Evolutionary conservation across 176 grass and related monocot genomes (phyloP), one percentile per base, ranked within the genome.

Genomic region (Musa acuminata): DNA sequence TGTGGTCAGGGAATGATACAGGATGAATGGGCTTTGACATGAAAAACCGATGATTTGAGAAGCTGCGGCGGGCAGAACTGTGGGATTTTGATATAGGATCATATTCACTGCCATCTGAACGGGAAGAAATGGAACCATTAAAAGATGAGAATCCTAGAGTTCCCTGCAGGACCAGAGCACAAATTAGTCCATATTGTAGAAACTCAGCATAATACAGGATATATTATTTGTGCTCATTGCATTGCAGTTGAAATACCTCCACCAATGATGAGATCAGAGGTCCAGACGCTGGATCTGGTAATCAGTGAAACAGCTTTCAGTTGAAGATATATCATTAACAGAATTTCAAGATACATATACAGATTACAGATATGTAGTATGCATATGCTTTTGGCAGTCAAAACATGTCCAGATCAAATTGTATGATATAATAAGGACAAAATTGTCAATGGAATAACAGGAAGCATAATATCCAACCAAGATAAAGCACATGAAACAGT

Each of bases 1-100:
- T 75, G 49, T 88, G 83, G 55, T 94, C 85, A 22, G 80, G 83
- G 65, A 94, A 85, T 17, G 85, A 82, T 11, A 94, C 67, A 76
- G 91, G 87, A 53, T 88, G 85, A 65, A 94, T 75, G 62, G 88
- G 81, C 77, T 86, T 96, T 77, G 92, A 85, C 16, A 89, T 82
- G 74, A 96, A 96, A 76, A 84, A 89, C 22, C 79, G 86, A n/a
- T 70, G 82, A 65, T 49, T 87, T 22, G 82, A 74, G 66, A 83
- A 80, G 80, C 85, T 85, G 80, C 75, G 78, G 63, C 78, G 84
- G 1, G 83, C 82, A 52, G 82, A 86, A 52, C 77, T 75, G 63
- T 80, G 83, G 71, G 69, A 78, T 81, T 83, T 91, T 74, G 80
- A 85, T 49, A 79, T 72, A 73, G 79, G 76, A n/a, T 96, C 88